A percentile compares a stretch with the other conserved stretches of the same genome.
Conservation (phyloP, 1,284 basidiomycete genomes). For the Acaromyces ingoldii region DNA sequence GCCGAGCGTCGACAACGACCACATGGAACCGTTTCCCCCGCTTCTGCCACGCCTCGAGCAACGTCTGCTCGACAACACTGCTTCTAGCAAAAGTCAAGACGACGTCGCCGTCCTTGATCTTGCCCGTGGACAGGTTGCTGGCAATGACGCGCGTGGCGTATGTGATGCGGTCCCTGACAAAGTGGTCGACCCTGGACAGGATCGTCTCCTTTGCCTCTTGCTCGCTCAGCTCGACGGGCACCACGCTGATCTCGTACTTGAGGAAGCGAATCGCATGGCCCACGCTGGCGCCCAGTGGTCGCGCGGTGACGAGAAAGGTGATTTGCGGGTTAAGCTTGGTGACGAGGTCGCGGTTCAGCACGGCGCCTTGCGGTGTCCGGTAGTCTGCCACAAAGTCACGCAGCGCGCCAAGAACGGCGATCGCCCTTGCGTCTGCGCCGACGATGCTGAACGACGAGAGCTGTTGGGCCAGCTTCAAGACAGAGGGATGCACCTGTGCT, state of each 20-base stretch:
- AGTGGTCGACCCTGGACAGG: slow-evolving; percentile 81
- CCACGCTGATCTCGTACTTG: slow-evolving; percentile 89
- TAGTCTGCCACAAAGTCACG: slow-evolving; percentile 48
- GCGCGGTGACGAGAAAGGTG: slow-evolving; percentile 74
- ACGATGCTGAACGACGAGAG: slow-evolving; percentile 42
- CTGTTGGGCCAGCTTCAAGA: slow-evolving; percentile 35
- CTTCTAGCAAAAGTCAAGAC: slow-evolving; percentile 92
- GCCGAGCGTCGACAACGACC: slow-evolving; percentile 88
- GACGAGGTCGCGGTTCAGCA: slow-evolving; percentile 44
- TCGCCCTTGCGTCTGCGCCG: slow-evolving; percentile 45
- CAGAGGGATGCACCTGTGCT: slow-evolving; percentile 40
- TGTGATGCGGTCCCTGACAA: slow-evolving; percentile 88
- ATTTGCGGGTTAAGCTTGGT: slow-evolving; percentile 63
- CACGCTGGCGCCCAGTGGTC: slow-evolving; percentile 91
- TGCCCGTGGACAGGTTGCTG: slow-evolving; percentile 71
- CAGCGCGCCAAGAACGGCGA: slow-evolving; percentile 42
- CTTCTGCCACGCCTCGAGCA: slow-evolving; percentile 65
- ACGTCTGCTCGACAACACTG: slow-evolving; percentile 84
- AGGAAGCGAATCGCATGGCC: slow-evolving; percentile 89
- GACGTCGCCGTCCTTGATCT: slow-evolving; percentile 89
- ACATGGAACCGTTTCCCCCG: slow-evolving; percentile 72
- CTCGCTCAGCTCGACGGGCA: slow-evolving; percentile 85
- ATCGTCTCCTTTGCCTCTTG: slow-evolving; percentile 87
- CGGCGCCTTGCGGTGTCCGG: slow-evolving; percentile 42
- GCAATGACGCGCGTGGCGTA: slow-evolving; percentile 90